These are phyloP conservation scores for Salix purpurea DNA, from an alignment of 345 rosid species.

Conservation along the genomic window DNA sequence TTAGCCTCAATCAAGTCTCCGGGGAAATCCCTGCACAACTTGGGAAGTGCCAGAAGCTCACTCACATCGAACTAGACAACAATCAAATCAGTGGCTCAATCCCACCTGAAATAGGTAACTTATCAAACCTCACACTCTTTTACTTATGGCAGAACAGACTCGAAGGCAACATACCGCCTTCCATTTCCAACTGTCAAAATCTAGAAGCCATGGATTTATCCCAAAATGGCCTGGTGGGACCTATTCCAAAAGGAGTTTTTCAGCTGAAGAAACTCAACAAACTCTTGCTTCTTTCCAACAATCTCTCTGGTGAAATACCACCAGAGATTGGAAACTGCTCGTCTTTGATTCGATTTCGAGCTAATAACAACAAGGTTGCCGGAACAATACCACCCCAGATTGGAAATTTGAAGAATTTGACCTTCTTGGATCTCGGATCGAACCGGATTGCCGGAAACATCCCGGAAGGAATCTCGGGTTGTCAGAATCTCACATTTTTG, in stretches of 20 bases:
- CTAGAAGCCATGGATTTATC: slow-evolving; percentile 82
- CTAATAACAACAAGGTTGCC: slow-evolving; percentile 47
- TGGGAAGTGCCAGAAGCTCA: slow-evolving; percentile 50
- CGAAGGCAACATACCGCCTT: slow-evolving; percentile 62
- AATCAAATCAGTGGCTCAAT: slow-evolving; percentile 69
- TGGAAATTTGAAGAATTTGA: slow-evolving; percentile 54
- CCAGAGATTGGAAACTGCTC: slow-evolving; percentile 65
- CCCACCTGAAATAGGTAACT: slow-evolving; percentile 56
- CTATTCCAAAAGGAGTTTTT: slow-evolving; percentile 67
- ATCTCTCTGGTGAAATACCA: slow-evolving; percentile 57
- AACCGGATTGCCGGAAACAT: slow-evolving; percentile 60
- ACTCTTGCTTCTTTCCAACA: slow-evolving; percentile 74
- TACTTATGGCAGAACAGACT: slow-evolving; percentile 82
- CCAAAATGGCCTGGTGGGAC: slow-evolving; percentile 61
- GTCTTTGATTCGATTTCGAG: slow-evolving; percentile 61
- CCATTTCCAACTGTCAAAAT: slow-evolving; percentile 58
- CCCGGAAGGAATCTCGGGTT: slow-evolving; percentile 46
- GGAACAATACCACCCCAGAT: slow-evolving; percentile 59
- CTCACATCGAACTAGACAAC: slow-evolving; percentile 79
- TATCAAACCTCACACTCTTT: slow-evolving; percentile 57
- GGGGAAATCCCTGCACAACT: slow-evolving; percentile 62
- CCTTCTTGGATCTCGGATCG: slow-evolving; percentile 66
- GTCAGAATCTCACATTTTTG: slow-evolving; percentile 51
- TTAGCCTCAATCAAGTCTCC: slow-evolving; percentile 70
- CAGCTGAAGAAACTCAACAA: slow-evolving; percentile 62